phyloP scores from a whole-genome alignment of 805 yeast genomes.

The Nakazawaea pomicola region DNA sequence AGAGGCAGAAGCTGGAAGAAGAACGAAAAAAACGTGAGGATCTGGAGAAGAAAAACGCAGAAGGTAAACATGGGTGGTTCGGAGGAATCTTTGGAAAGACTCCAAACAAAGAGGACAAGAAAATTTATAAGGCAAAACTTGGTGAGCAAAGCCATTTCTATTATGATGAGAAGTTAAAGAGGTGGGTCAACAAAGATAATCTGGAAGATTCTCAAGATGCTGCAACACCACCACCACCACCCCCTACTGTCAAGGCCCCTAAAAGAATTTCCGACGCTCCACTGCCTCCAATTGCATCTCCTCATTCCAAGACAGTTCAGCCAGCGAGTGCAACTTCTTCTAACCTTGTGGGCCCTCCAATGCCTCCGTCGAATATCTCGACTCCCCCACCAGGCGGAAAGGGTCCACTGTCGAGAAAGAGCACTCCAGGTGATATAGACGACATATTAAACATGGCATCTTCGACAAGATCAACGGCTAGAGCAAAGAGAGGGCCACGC shows the following conservation, averaged over 20 bases:
- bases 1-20: conserved; percentile 5
- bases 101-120: conserved; percentile 55
- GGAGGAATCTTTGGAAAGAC: conserved; percentile 55
- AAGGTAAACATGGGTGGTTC: conserved; percentile 36
- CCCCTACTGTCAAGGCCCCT: conserved; percentile 42
- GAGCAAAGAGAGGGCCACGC: conserved; percentile 48
- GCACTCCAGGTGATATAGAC: conserved; percentile 10
- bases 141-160: conserved; percentile 73
- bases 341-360: conserved; percentile 10
- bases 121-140: conserved; percentile 76
- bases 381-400: conserved; percentile 12
- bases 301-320: no score
- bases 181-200: conserved; percentile 79
- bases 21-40: conserved; percentile 13
- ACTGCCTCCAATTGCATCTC: no score
- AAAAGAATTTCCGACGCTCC: conserved; percentile 20
- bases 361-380: conserved; percentile 7
- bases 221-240: conserved; percentile 63
- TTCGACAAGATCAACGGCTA: conserved; percentile 34
- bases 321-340: no score
- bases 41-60: conserved; percentile 14
- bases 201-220: conserved; percentile 59
- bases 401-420: conserved; percentile 7
- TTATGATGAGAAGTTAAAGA: conserved; percentile 76
- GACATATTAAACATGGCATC: conserved; percentile 17